phyloP scores from a whole-genome alignment of 139 green algal genomes.

The Chara braunii region DNA sequence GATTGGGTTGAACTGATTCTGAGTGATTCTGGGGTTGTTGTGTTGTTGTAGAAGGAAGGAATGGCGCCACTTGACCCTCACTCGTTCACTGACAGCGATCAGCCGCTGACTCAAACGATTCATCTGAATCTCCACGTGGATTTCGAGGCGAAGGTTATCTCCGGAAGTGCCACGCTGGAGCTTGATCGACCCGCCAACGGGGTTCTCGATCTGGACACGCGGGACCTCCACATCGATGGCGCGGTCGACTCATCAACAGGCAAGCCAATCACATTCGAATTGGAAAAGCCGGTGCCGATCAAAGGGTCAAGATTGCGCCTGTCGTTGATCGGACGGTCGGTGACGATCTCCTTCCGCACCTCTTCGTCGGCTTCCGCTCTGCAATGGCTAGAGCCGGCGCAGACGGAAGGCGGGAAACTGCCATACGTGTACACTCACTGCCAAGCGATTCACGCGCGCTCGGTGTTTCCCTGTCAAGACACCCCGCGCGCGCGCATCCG shows the following conservation, averaged over 20 bases:
- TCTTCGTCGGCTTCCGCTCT: constrained; percentile 53
- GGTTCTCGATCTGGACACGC: constrained; percentile 28
- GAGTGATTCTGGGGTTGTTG: too few species aligned
- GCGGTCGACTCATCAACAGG: not conserved
- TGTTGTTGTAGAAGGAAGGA: constrained; percentile 4
- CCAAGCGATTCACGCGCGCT: constrained; percentile 87
- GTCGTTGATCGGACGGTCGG: too few species aligned
- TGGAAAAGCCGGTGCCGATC: not conserved
- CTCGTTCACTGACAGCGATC: constrained; percentile 16
- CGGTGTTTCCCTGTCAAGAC: constrained; percentile 85
- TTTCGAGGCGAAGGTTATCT: constrained; percentile 21
- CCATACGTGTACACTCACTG: constrained; percentile 92
- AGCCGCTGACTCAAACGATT: constrained; percentile 22
- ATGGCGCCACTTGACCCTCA: constrained; percentile 33
- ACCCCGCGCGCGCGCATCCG: constrained; percentile 42
- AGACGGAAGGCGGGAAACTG: constrained; percentile 71
- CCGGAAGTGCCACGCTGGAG: constrained; percentile 18
- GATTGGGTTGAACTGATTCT: too few species aligned
- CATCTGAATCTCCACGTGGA: constrained; percentile 21
- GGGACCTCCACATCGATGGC: constrained; percentile 11
- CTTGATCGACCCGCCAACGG: constrained; percentile 7
- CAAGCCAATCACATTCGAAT: not conserved
- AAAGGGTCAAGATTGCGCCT: not conserved
- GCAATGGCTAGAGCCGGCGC: constrained; percentile 68
- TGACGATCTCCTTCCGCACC: constrained; percentile 40